phyloP scores from a whole-genome alignment of 169 alveolate species.

The Babesia ovis region DNA sequence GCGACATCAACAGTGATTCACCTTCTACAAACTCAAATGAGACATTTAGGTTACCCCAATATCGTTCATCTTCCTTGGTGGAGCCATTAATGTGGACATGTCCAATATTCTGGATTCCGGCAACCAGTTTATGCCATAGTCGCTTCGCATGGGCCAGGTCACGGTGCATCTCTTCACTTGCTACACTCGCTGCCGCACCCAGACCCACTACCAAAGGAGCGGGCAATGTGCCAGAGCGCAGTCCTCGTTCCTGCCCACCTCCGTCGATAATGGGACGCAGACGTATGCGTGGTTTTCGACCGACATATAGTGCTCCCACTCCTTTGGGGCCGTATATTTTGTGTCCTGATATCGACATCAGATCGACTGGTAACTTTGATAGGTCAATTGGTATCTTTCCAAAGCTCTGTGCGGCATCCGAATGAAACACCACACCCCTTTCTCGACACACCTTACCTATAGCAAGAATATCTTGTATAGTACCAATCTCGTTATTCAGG shows the following conservation, averaged over 20 bases:
- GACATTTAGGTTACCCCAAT: conserved; percentile 91
- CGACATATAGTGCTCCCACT: conserved; percentile 95
- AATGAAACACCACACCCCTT: conserved; percentile 91
- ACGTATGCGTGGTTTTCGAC: conserved; percentile 93
- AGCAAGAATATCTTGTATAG: conserved; percentile 90
- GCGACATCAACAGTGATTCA: conserved; percentile 88
- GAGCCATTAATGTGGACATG: conserved; percentile 88
- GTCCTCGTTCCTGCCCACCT: conserved; percentile 98
- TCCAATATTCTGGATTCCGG: conserved; percentile 69
- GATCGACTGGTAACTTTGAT: conserved; percentile 87
- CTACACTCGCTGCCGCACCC: conserved; percentile 94
- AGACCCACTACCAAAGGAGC: conserved; percentile 93
- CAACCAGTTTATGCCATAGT: conserved; percentile 81
- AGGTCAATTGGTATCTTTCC: conserved; percentile 94
- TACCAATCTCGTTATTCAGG: conserved; percentile 98
- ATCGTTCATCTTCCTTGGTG: conserved; percentile 69
- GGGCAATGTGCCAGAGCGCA: conserved; percentile 95
- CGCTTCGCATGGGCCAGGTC: conserved; percentile 87
- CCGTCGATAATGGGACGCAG: conserved; percentile 94
- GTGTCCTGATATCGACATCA: conserved; percentile 94
- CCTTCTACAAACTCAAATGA: conserved; percentile 95
- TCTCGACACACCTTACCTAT: conserved; percentile 93
- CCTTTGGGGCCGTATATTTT: conserved; percentile 99
- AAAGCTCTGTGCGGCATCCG: conserved; percentile 93
- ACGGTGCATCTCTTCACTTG: conserved; percentile 89